Percentiles rank a stretch among this genome's conserved stretches.
Evolutionary conservation across 805 yeast genomes (phyloP).

Genomic region (Sugiyamaella americana): DNA sequence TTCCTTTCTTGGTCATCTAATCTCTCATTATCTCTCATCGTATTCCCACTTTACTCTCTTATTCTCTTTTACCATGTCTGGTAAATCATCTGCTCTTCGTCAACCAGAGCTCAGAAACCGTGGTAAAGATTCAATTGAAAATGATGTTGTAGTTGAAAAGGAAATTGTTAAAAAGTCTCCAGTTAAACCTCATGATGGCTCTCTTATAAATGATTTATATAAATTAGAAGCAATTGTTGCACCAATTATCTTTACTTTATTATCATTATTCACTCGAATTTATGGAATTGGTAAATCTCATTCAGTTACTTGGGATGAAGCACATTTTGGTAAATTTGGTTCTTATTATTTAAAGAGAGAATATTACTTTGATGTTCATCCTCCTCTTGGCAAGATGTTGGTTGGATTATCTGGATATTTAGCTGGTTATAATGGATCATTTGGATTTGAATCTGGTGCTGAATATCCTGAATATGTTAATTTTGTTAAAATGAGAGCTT

Average conservation of each 20-base stretch:
- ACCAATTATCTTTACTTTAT: slow-evolving; percentile 32
- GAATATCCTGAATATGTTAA: slow-evolving; percentile 71
- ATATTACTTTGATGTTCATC: slow-evolving; percentile 94
- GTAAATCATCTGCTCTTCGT: neutral
- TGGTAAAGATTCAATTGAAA: neutral
- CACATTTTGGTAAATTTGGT: slow-evolving; percentile 96
- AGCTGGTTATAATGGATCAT: slow-evolving; percentile 82
- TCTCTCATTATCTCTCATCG: no score
- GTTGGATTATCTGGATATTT: slow-evolving; percentile 82
- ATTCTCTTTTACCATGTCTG: no score
- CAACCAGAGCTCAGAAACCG: neutral
- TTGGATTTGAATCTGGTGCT: slow-evolving; percentile 81
- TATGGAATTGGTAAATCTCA: slow-evolving; percentile 65
- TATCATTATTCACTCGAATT: slow-evolving; percentile 53
- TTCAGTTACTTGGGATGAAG: slow-evolving; percentile 91
- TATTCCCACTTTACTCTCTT: no score
- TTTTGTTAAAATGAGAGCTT: slow-evolving; percentile 74
- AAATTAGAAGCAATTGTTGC: slow-evolving; percentile 37
- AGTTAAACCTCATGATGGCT: neutral
- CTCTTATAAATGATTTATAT: neutral
- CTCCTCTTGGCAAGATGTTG: slow-evolving; percentile 92
- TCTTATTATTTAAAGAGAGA: slow-evolving; percentile 83
- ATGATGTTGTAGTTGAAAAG: neutral
- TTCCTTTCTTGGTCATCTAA: no score
- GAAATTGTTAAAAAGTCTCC: neutral